phyloP scores from a whole-genome alignment of 257 asterid genomes.

The Anisodus acutangulus region DNA sequence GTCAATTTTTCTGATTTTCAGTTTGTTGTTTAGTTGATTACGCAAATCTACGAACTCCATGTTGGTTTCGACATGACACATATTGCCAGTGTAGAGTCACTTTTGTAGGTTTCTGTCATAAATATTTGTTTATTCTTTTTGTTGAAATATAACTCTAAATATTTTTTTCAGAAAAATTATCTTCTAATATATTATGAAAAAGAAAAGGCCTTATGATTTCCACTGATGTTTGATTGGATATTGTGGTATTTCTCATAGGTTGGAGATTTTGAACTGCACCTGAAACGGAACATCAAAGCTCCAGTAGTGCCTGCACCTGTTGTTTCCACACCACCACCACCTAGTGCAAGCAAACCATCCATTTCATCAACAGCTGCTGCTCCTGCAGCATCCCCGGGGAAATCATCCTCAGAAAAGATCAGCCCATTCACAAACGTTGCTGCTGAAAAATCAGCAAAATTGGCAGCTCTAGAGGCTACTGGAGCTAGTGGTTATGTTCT shows the following conservation, averaged over 20 bases:
- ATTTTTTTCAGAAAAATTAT: not conserved
- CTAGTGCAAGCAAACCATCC: conserved; percentile 57
- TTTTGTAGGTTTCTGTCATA: not conserved
- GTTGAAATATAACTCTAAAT: not conserved
- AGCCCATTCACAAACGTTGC: conserved; percentile 64
- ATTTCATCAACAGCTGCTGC: conserved; percentile 47
- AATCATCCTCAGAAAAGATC: conserved; percentile 62
- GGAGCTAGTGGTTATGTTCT: conserved; percentile 67
- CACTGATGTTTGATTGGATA: conserved; percentile 4
- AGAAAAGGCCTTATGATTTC: not conserved
- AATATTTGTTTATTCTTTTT: not conserved
- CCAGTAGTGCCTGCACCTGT: conserved; percentile 51
- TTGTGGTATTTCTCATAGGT: conserved; percentile 47
- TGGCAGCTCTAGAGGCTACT: conserved; percentile 72
- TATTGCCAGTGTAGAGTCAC: not conserved
- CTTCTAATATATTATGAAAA: not conserved
- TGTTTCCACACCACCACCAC: conserved; percentile 50
- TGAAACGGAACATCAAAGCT: conserved; percentile 64
- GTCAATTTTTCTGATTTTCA: conserved; percentile 20
- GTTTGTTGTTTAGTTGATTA: not conserved
- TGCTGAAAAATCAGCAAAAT: conserved; percentile 61
- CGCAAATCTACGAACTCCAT: not conserved
- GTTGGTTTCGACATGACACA: not conserved
- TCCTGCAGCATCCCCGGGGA: conserved; percentile 58
- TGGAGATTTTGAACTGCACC: conserved; percentile 78